phyloP scores from a whole-genome alignment of 768 basidiomycete genomes.

The Russula olivacea region DNA sequence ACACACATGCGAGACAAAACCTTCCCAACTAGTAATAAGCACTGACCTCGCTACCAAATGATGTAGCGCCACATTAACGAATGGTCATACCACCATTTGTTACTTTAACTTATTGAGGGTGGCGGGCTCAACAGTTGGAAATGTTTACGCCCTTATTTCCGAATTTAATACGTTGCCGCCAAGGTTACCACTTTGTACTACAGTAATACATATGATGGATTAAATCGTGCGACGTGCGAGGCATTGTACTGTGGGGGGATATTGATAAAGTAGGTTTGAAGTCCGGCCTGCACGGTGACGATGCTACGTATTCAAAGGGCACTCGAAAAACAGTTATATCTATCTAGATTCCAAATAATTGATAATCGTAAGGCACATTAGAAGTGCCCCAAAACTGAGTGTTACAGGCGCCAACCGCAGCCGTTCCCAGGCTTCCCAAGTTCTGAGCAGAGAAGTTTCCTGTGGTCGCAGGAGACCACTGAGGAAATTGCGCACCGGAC shows the following conservation, averaged over 20 bases:
- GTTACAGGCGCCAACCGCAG: constrained; percentile 52
- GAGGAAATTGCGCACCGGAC: constrained; percentile 36
- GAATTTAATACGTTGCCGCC: too few relatives aligned
- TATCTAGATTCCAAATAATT: constrained; percentile 38
- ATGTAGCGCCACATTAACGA: too few relatives aligned
- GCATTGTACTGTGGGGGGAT: neutral
- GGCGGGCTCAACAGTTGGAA: too few relatives aligned
- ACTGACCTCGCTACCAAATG: too few relatives aligned
- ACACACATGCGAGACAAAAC: too few relatives aligned
- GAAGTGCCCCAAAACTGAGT: constrained; percentile 61
- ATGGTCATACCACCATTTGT: too few relatives aligned
- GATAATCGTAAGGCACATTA: constrained; percentile 62
- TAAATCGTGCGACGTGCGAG: neutral
- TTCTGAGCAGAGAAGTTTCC: constrained; percentile 51
- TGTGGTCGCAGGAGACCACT: constrained; percentile 51
- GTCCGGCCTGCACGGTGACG: neutral
- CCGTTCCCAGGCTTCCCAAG: constrained; percentile 53
- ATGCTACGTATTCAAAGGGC: neutral
- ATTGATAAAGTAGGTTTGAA: neutral
- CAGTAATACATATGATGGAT: too few relatives aligned
- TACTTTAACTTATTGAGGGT: too few relatives aligned
- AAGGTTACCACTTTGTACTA: too few relatives aligned
- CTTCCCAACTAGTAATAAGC: too few relatives aligned
- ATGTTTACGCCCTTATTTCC: too few relatives aligned
- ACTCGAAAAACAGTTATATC: neutral